phyloP scores from a whole-genome alignment of 78 protist genomes.

The Bigelowiella natans region DNA sequence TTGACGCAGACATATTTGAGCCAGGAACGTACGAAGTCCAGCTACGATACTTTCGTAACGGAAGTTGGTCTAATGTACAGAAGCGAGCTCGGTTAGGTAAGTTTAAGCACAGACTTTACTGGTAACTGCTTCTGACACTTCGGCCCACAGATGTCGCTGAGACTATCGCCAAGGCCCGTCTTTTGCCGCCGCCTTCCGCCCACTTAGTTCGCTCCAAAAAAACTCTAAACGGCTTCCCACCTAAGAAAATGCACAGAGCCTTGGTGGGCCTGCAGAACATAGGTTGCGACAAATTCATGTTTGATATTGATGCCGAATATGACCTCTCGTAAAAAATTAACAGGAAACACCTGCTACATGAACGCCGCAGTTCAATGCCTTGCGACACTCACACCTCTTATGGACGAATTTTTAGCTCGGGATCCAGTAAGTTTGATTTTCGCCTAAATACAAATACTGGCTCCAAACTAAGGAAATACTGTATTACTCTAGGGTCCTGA shows the following conservation, averaged over 20 bases:
- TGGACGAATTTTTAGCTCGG: not conserved
- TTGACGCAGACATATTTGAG: not conserved
- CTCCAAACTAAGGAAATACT: too few relatives aligned
- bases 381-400: not conserved
- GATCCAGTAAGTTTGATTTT: too few relatives aligned
- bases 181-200: too few relatives aligned
- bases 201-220: too few relatives aligned
- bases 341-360: not conserved
- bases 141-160: too few relatives aligned
- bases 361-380: not conserved
- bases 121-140: too few relatives aligned
- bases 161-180: too few relatives aligned
- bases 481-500: too few relatives aligned
- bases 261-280: not conserved
- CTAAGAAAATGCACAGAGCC: not conserved
- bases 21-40: not conserved
- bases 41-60: not conserved
- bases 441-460: too few relatives aligned
- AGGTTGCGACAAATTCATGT: not conserved
- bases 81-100: not conserved
- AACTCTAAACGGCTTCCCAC: too few relatives aligned
- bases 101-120: too few relatives aligned
- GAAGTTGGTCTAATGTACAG: not conserved
- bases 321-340: not conserved
- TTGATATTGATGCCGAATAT: not conserved